Evolutionary conservation across 208 protist species (phyloP).

Genomic region (Trypanosoma mega): DNA sequence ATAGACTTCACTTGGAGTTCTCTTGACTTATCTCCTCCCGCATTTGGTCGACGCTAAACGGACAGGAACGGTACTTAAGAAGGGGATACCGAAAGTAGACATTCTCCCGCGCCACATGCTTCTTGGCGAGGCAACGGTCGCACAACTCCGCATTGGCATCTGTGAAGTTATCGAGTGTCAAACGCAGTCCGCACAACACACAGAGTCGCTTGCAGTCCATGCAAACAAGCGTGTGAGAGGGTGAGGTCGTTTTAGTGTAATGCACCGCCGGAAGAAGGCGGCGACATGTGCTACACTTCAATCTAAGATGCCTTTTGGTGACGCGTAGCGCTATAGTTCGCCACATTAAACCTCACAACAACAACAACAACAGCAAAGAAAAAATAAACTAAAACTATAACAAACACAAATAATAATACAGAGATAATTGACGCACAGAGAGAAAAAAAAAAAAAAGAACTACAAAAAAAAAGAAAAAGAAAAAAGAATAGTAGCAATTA

Average conservation of each 20-base stretch:
- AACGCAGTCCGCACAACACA: slow-evolving; percentile 60
- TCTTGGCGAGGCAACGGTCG: slow-evolving; percentile 65
- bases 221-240: slow-evolving; percentile 63
- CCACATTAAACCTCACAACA: slow-evolving; percentile 14
- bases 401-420: too few species aligned
- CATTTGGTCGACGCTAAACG: slow-evolving; percentile 77
- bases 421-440: not conserved
- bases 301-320: slow-evolving; percentile 67
- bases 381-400: too few species aligned
- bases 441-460: slow-evolving; percentile 14
- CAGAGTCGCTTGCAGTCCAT: slow-evolving; percentile 75
- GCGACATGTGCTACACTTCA: slow-evolving; percentile 60
- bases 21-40: slow-evolving; percentile 65
- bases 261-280: slow-evolving; percentile 70
- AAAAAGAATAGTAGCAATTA: not conserved
- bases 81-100: slow-evolving; percentile 89
- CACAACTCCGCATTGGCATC: slow-evolving; percentile 44
- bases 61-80: slow-evolving; percentile 85
- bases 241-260: slow-evolving; percentile 46
- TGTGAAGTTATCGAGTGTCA: slow-evolving; percentile 54
- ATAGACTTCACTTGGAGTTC: not conserved
- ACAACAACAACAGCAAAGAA: not conserved
- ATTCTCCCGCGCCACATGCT: slow-evolving; percentile 73
- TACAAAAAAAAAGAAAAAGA: slow-evolving; percentile 13
- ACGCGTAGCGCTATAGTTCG: slow-evolving; percentile 25